Conservation (phyloP, 2,329 filamentous ascomycete species). For the Neobulgaria alba region DNA sequence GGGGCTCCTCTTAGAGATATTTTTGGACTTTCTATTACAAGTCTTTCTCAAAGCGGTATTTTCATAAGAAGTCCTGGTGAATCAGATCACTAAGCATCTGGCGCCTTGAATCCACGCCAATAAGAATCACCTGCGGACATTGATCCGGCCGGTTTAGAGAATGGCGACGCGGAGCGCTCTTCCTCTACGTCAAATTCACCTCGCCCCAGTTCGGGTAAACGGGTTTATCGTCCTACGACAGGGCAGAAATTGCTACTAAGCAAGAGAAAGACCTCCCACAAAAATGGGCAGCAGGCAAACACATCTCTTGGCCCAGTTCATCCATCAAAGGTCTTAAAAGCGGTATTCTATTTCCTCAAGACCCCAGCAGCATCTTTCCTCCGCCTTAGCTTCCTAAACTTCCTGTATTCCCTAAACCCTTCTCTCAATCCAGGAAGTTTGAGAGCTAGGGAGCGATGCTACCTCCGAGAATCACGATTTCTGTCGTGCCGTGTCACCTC, state of each 20-base stretch:
- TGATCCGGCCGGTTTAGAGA: conserved; percentile 11
- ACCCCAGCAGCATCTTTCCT: no score
- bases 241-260: conserved; percentile 8
- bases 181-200: conserved; percentile 12
- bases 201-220: conserved; percentile 11
- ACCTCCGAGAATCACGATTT: no score
- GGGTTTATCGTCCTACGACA: conserved; percentile 11
- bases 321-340: conserved; percentile 19
- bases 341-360: no score
- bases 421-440: no score
- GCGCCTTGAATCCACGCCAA: no score
- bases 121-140: no score
- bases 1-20: conserved; percentile 7
- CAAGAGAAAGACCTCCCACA: conserved; percentile 7
- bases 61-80: no score
- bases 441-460: no score
- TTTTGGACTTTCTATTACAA: conserved; percentile 14
- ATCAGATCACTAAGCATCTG: conserved; percentile 12
- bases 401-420: no score
- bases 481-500: no score
- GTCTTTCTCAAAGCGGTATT: no score
- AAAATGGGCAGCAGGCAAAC: conserved; percentile 8
- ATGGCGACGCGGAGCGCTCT: conserved; percentile 12
- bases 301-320: conserved; percentile 14
- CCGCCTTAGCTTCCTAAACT: no score